phyloP scores from a whole-genome alignment of 2,329 filamentous ascomycete genomes.

The Zymoseptoria brevis region DNA sequence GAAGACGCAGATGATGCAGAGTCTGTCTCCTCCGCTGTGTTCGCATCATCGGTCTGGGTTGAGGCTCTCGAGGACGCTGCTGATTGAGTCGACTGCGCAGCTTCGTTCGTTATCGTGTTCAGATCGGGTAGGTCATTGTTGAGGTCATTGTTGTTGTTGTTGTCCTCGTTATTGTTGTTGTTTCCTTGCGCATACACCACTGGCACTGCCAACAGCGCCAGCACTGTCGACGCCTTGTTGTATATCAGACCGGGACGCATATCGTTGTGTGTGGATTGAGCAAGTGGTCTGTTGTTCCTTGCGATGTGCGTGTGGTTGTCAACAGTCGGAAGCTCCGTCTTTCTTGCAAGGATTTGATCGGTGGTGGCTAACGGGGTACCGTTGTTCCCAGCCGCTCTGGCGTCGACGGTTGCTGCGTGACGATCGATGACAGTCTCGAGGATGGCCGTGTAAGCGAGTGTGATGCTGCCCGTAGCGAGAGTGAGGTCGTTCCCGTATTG shows the following conservation, averaged over 20 bases:
- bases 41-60: constrained; percentile 19
- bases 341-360: neutral
- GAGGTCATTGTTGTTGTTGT: neutral
- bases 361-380: neutral
- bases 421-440: neutral
- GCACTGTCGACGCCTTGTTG: constrained; percentile 3
- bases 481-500: neutral
- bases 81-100: constrained; percentile 5
- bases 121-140: constrained; percentile 22
- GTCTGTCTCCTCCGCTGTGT: constrained; percentile 16
- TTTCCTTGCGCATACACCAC: constrained; percentile 19
- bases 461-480: neutral
- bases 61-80: constrained; percentile 18
- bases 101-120: constrained; percentile 17
- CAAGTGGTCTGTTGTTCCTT: neutral
- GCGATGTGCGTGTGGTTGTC: neutral
- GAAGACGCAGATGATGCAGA: constrained; percentile 11
- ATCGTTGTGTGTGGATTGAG: neutral
- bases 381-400: neutral
- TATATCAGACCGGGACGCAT: neutral
- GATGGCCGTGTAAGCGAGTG: neutral
- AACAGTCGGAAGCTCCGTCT: neutral
- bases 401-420: neutral
- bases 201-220: constrained; percentile 19
- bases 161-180: neutral